These are phyloP conservation scores for Dissophora ornata DNA, from an alignment of 192 early-diverging fungal genomes.

Conservation along the genomic window DNA sequence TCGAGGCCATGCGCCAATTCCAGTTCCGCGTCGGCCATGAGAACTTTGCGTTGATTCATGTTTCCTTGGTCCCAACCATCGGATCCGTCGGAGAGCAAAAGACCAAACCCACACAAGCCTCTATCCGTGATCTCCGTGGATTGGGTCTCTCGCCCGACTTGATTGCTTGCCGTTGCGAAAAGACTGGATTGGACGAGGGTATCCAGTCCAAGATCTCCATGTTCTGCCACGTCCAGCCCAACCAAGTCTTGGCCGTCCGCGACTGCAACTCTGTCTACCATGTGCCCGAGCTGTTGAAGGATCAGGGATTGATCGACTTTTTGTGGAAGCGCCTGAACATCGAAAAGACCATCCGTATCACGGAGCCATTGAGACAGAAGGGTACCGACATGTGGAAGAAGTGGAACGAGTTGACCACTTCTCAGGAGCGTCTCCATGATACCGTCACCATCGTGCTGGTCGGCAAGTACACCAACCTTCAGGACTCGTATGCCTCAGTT, in stretches of 20 bases:
- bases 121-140: conserved; percentile 93
- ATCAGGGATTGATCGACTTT: conserved; percentile 88
- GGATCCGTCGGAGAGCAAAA: conserved; percentile 99
- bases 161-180: conserved; percentile 94
- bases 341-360: conserved; percentile 60
- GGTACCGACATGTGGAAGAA: conserved; percentile 78
- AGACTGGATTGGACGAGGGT: conserved; percentile 79
- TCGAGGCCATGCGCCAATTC: conserved; percentile 99
- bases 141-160: conserved; percentile 95
- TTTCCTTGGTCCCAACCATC: conserved; percentile 96
- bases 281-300: conserved; percentile 89
- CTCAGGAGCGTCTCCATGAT: conserved; percentile 84
- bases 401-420: conserved; percentile 87
- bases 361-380: conserved; percentile 65
- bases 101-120: conserved; percentile 99
- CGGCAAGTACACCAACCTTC: conserved; percentile 96
- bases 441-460: conserved; percentile 90
- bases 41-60: conserved; percentile 98
- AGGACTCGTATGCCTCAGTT: conserved; percentile 98
- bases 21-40: conserved; percentile 99
- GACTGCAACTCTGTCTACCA: conserved; percentile 98
- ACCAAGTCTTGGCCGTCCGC: conserved; percentile 88
- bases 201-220: conserved; percentile 95
- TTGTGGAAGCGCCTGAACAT: conserved; percentile 85
- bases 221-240: conserved; percentile 98